Evolutionary conservation across 2,329 filamentous ascomycete genomes (phyloP).

Genomic region (Phaeosphaeriaceae sp.): DNA sequence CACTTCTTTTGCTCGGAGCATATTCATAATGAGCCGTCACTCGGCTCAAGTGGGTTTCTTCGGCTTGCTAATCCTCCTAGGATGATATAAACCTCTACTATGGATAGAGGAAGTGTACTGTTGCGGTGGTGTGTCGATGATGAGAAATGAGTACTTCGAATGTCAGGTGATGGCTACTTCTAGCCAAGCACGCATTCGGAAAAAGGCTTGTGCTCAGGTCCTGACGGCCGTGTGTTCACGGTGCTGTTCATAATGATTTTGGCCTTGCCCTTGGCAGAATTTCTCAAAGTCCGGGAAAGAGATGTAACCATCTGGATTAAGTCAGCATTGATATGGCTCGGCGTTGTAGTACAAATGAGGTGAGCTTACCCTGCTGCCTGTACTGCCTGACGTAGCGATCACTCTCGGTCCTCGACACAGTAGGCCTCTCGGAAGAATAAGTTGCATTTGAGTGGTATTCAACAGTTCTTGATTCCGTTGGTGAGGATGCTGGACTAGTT

Average conservation of each 20-base stretch:
- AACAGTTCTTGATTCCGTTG: slow-evolving; percentile 27
- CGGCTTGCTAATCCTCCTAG: too few relatives aligned
- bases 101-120: too few relatives aligned
- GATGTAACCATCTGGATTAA: slow-evolving; percentile 63
- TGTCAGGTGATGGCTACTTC: neutral
- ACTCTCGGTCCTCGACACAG: slow-evolving; percentile 46
- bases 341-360: slow-evolving; percentile 6
- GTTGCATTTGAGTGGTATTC: slow-evolving; percentile 30
- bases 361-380: slow-evolving; percentile 45
- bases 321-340: slow-evolving; percentile 32
- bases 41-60: too few relatives aligned
- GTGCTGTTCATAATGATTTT: slow-evolving; percentile 39
- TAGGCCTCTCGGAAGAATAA: slow-evolving; percentile 39
- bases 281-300: slow-evolving; percentile 77
- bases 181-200: neutral
- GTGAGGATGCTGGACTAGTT: slow-evolving; percentile 37
- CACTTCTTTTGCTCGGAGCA: neutral
- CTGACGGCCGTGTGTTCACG: slow-evolving; percentile 39
- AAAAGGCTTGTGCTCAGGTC: slow-evolving; percentile 34
- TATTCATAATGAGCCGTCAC: neutral
- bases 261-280: slow-evolving; percentile 55
- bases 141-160: neutral
- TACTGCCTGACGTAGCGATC: slow-evolving; percentile 47
- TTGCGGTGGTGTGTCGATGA: too few relatives aligned
- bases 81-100: neutral